Evolutionary conservation across 169 alveolate genomes (phyloP).

Genomic region (Eimeria zaria): DNA sequence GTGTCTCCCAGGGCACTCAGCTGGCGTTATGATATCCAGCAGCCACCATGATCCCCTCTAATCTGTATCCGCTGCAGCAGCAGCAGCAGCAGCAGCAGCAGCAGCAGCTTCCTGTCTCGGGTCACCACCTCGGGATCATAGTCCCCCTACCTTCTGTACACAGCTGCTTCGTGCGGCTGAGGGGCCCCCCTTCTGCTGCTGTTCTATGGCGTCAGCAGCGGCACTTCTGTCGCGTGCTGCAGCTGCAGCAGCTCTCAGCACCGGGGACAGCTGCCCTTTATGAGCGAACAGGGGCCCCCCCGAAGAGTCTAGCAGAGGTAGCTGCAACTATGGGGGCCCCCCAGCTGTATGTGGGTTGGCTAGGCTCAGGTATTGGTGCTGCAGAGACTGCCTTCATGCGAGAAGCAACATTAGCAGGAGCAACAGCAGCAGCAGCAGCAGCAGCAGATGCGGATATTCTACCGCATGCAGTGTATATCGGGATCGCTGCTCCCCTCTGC

Average conservation of each 20-base stretch:
- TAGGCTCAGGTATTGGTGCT: constrained; percentile 33
- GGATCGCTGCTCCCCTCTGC: constrained; percentile 44
- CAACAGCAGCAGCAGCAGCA: constrained; percentile 58
- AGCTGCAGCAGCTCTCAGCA: constrained; percentile 51
- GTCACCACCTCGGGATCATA: constrained; percentile 57
- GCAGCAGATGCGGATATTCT: not conserved
- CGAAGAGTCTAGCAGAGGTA: not conserved
- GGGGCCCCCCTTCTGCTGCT: constrained; percentile 71
- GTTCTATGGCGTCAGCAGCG: constrained; percentile 58
- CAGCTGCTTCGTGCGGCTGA: constrained; percentile 64
- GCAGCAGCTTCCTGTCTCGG: constrained; percentile 8
- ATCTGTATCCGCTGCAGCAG: not conserved
- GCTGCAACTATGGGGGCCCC: constrained; percentile 61
- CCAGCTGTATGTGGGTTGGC: constrained; percentile 76
- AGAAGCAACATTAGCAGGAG: constrained; percentile 54
- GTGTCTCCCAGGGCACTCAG: not conserved
- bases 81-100: constrained; percentile 40
- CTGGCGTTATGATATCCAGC: constrained; percentile 13
- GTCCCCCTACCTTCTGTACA: constrained; percentile 61
- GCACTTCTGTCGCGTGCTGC: constrained; percentile 81
- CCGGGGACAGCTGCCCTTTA: not conserved
- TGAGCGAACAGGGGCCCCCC: constrained; percentile 19
- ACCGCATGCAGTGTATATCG: not conserved
- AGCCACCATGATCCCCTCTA: not conserved
- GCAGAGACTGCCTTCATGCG: not conserved